These are phyloP conservation scores for Peribolospora baueri DNA, from an alignment of 768 basidiomycete species.

Conservation along the genomic window DNA sequence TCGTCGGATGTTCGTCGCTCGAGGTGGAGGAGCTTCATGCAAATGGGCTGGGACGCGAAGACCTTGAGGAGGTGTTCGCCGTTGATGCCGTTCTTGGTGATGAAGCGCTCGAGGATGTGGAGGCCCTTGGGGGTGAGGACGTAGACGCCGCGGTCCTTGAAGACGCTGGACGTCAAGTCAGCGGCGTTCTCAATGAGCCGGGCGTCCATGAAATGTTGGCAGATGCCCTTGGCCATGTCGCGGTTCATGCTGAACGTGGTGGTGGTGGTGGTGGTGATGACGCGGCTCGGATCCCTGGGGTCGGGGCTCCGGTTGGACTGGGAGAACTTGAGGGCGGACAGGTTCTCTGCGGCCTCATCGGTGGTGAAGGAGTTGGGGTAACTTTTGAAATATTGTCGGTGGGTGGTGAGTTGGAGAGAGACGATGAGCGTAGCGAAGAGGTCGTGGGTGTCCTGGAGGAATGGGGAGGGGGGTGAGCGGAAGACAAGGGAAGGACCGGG, in stretches of 20 bases:
- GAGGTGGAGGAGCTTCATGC: slow-evolving; percentile 89
- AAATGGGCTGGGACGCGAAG: slow-evolving; percentile 78
- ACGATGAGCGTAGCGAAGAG: slow-evolving; percentile 91
- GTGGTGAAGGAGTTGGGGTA: slow-evolving; percentile 89
- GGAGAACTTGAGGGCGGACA: slow-evolving; percentile 89
- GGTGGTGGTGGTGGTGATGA: slow-evolving; percentile 96
- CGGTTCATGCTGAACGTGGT: slow-evolving; percentile 99
- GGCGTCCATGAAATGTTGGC: slow-evolving; percentile 98
- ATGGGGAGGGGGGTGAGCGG: neutral
- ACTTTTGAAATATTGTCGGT: slow-evolving; percentile 88
- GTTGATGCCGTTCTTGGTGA: slow-evolving; percentile 95
- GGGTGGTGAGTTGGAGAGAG: slow-evolving; percentile 60
- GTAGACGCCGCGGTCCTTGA: slow-evolving; percentile 96
- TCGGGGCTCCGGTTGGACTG: slow-evolving; percentile 97
- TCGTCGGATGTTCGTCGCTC: slow-evolving; percentile 80
- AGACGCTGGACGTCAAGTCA: slow-evolving; percentile 62
- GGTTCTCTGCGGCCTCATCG: slow-evolving; percentile 72
- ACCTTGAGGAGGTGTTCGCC: slow-evolving; percentile 74
- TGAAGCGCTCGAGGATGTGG: slow-evolving; percentile 97
- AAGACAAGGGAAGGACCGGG: neutral
- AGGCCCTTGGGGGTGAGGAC: slow-evolving; percentile 90
- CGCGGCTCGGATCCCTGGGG: slow-evolving; percentile 88
- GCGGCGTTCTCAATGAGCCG: slow-evolving; percentile 90
- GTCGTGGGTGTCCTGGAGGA: slow-evolving; percentile 72
- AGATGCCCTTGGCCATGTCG: slow-evolving; percentile 99